phyloP scores from a whole-genome alignment of 495 filamentous ascomycete species.

The Aspergillus funiculosus region DNA sequence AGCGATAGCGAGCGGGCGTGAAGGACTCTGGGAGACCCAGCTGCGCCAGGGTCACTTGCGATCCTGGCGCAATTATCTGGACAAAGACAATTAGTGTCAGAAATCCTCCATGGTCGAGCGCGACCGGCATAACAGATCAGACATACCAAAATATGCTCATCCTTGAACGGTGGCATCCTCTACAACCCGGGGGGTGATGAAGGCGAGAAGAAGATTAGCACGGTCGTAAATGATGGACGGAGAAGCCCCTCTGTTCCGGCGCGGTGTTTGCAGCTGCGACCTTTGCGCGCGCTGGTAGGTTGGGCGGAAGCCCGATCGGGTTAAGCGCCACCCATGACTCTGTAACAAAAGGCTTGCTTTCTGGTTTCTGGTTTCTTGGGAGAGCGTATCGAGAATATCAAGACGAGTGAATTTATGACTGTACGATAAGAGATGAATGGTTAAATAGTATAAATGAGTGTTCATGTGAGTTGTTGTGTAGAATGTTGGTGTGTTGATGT shows the following conservation, averaged over 20 bases:
- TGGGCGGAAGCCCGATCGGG: constrained; percentile 17
- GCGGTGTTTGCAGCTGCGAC: constrained; percentile 23
- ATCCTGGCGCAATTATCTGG: constrained; percentile 89
- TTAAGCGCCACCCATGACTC: constrained; percentile 15
- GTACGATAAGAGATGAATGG: too few relatives aligned
- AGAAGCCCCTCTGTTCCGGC: constrained; percentile 11
- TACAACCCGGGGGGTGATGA: constrained; percentile 8
- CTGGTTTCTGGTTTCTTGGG: too few relatives aligned
- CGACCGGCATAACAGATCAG: too few relatives aligned
- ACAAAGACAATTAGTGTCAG: constrained; percentile 8
- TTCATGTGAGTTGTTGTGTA: too few relatives aligned
- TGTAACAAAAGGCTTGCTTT: too few relatives aligned
- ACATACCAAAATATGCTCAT: constrained; percentile 68
- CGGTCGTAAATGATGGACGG: neutral
- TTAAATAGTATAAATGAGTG: too few relatives aligned
- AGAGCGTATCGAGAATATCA: too few relatives aligned
- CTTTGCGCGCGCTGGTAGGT: constrained; percentile 21
- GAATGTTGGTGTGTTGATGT: too few relatives aligned
- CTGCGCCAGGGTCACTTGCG: constrained; percentile 88
- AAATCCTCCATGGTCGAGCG: too few relatives aligned
- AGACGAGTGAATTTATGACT: too few relatives aligned
- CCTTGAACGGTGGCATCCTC: constrained; percentile 67
- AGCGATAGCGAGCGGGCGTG: constrained; percentile 72
- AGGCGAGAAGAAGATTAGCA: constrained; percentile 13
- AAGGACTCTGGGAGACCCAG: constrained; percentile 87